A percentile compares a stretch with the other conserved stretches of the same genome.
phyloP scores from a whole-genome alignment of 2,329 filamentous ascomycete genomes.

The Xylariomycetidae sp. region DNA sequence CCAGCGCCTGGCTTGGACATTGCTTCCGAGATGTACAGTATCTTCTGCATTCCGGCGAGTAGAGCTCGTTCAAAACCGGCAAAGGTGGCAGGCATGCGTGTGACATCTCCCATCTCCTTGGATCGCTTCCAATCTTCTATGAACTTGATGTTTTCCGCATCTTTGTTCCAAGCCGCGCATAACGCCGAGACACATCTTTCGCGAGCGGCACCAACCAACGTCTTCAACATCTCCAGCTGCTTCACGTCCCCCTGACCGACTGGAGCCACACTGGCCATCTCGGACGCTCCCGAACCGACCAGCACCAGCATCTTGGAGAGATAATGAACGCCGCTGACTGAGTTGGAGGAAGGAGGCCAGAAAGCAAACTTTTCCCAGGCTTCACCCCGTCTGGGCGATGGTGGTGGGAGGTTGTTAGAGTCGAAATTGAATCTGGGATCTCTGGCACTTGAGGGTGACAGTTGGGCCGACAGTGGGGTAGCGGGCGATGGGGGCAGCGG shows the following conservation, averaged over 20 bases:
- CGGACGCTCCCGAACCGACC: slow-evolving; percentile 80
- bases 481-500: slow-evolving; percentile 67
- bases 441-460: slow-evolving; percentile 54
- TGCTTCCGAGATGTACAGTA: slow-evolving; percentile 86
- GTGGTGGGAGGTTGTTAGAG: slow-evolving; percentile 67
- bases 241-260: slow-evolving; percentile 52
- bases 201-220: slow-evolving; percentile 70
- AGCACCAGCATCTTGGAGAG: slow-evolving; percentile 76
- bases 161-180: slow-evolving; percentile 87
- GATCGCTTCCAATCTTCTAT: slow-evolving; percentile 92
- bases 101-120: slow-evolving; percentile 77
- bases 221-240: slow-evolving; percentile 67
- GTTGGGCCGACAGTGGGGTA: slow-evolving; percentile 55
- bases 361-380: slow-evolving; percentile 93
- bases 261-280: slow-evolving; percentile 72
- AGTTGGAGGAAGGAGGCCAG: slow-evolving; percentile 92
- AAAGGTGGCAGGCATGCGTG: slow-evolving; percentile 85
- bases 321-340: slow-evolving; percentile 86
- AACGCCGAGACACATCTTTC: slow-evolving; percentile 83
- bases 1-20: slow-evolving; percentile 67
- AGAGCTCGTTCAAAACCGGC: slow-evolving; percentile 79
- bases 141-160: slow-evolving; percentile 87
- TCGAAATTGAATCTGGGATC: slow-evolving; percentile 80
- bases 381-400: slow-evolving; percentile 74
- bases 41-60: slow-evolving; percentile 85